Evolutionary conservation across 768 basidiomycete genomes (phyloP).

Genomic region (Coprinellus micaceus): DNA sequence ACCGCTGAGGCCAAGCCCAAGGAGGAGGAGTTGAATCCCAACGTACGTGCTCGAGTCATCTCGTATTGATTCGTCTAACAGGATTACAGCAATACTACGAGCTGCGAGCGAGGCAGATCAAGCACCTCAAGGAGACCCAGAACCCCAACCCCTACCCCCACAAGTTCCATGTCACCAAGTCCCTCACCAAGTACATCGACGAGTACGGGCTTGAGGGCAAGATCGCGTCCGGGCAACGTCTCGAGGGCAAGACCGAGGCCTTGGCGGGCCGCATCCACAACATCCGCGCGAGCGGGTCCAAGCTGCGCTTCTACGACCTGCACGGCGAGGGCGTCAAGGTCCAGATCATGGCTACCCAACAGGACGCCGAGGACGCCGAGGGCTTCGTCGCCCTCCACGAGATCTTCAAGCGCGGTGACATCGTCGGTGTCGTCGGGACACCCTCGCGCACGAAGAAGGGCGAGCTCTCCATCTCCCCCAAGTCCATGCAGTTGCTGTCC

Average conservation of each 20-base stretch:
- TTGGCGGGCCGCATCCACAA: conserved; percentile 92
- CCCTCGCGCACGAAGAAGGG: conserved; percentile 94
- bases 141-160: conserved; percentile 96
- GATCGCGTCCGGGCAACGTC: conserved; percentile 63
- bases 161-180: conserved; percentile 90
- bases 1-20: conserved; percentile 44
- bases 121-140: conserved; percentile 78
- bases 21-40: conserved; percentile 87
- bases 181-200: conserved; percentile 69
- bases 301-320: conserved; percentile 92
- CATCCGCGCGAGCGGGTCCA: conserved; percentile 76
- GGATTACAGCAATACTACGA: conserved; percentile 92
- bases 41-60: conserved; percentile 51
- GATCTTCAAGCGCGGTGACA: conserved; percentile 91
- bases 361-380: conserved; percentile 67
- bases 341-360: conserved; percentile 89
- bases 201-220: conserved; percentile 71
- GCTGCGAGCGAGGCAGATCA: conserved; percentile 83
- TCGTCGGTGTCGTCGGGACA: conserved; percentile 86
- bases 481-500: conserved; percentile 80
- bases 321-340: conserved; percentile 90
- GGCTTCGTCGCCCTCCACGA: conserved; percentile 72
- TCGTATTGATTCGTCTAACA: neutral
- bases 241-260: conserved; percentile 53
- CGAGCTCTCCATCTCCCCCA: conserved; percentile 86